Evolutionary conservation across 805 yeast species (phyloP).

Genomic region (Wickerhamiella spandovensis): DNA sequence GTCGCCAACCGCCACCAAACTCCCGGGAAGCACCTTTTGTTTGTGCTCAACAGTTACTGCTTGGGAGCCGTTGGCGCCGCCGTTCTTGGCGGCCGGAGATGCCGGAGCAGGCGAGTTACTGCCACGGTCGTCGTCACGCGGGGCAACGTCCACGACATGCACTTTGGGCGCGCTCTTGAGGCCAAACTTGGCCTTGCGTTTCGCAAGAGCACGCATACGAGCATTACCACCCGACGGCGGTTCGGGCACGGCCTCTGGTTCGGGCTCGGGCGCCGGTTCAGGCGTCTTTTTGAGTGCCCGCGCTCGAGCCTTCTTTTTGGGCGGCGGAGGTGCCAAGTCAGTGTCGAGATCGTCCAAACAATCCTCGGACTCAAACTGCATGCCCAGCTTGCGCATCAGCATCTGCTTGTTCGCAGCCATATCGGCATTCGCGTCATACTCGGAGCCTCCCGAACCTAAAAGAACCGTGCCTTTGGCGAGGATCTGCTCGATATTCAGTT

Average conservation of each 20-base stretch:
- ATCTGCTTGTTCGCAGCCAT: slow-evolving; percentile 17
- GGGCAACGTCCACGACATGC: slow-evolving; percentile 22
- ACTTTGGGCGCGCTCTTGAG: slow-evolving; percentile 23
- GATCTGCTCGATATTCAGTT: slow-evolving; percentile 26
- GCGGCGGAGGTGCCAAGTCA: slow-evolving; percentile 16
- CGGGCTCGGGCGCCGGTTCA: slow-evolving; percentile 6
- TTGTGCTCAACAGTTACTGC: slow-evolving; percentile 47
- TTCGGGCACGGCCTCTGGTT: slow-evolving; percentile 6
- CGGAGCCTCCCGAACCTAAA: slow-evolving; percentile 49
- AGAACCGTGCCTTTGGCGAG: slow-evolving; percentile 33
- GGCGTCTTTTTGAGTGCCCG: slow-evolving; percentile 1
- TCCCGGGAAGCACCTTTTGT: slow-evolving; percentile 42
- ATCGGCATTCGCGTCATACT: slow-evolving; percentile 23
- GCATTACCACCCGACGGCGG: slow-evolving; percentile 27
- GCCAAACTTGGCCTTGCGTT: slow-evolving; percentile 62
- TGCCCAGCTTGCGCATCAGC: slow-evolving; percentile 31
- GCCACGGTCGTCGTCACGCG: slow-evolving; percentile 5
- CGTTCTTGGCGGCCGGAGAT: slow-evolving; percentile 15
- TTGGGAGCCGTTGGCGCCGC: background rate
- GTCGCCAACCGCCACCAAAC: slow-evolving; percentile 56
- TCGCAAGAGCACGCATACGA: slow-evolving; percentile 87
- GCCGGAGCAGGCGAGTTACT: slow-evolving; percentile 12
- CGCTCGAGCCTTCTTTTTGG: slow-evolving; percentile 8
- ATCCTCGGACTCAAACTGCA: slow-evolving; percentile 29
- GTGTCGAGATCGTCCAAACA: slow-evolving; percentile 23